Evolutionary conservation across 1,284 basidiomycete species (phyloP), one percentile per base, ranked within the genome.

Genomic region (Sanguinoderma infundibulare): DNA sequence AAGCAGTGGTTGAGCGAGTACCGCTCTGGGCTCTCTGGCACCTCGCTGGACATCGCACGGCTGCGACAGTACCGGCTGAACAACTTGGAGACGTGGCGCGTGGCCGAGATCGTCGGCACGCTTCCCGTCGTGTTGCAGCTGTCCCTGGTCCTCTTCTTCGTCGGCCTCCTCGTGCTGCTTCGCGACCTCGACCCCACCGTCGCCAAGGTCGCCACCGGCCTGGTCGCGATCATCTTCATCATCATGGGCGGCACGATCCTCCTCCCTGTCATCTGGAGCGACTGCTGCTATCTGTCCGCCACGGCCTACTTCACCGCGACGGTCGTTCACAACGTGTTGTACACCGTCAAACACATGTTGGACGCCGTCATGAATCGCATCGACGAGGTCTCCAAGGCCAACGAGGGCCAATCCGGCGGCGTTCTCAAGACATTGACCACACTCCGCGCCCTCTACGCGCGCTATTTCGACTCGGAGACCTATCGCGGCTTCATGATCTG

Each of bases 1-100:
- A 66, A 67, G 28, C 65, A 69, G 28, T 70, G 69, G 69, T 28
- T 64, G 3, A 50, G 44, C 35, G 44, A 62, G 22, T 62, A 58
- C 36, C 42, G 12, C 7, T 47, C 40, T 15, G 60, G 66, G 3
- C 44, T 47, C 5, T 52, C 55, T 9, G 26, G 50, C 15, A 40
- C 50, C 12, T 55, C 61, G 14, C 56, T 40, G 17, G 60, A 62
- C 17, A 35, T 32, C 5, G 61, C 61, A 7, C 63, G 60, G 9
- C 24, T 65, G 4, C 61, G 63, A 1, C 66, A 67, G 36, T 49
- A 60, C 26, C 63, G 65, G 15, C 54, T 52, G 22, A 51, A 60
- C 34, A 46, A 51, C 20, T 50, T 67, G 4, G 28, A 24, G 7
- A 57, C 54, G 38, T 67, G 65, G 67, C 58, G 30, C 12, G 58